A percentile compares a stretch with the other conserved stretches of the same genome.
Evolutionary conservation across 208 protist genomes (phyloP).

Genomic region (Crithidia bombi): DNA sequence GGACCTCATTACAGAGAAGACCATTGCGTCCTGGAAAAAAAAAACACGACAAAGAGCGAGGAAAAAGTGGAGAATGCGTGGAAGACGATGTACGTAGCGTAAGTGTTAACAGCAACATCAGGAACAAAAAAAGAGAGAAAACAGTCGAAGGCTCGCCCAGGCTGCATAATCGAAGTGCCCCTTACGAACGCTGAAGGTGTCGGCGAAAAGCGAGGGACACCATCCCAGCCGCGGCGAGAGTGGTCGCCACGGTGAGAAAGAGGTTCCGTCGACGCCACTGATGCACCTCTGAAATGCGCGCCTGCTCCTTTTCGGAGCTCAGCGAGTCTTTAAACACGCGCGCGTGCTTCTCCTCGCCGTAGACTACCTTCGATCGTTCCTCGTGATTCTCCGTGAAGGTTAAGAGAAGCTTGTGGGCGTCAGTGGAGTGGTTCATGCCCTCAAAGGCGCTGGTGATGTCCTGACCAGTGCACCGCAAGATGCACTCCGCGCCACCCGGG

Average conservation of each 20-base stretch:
- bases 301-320: conserved; percentile 14
- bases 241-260: conserved; percentile 1
- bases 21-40: too few species aligned
- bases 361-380: neutral
- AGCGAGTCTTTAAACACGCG: neutral
- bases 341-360: conserved; percentile 3
- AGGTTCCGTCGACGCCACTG: conserved; percentile 3
- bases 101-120: neutral
- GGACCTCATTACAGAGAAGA: too few species aligned
- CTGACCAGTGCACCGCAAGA: conserved; percentile 35
- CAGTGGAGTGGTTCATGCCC: conserved; percentile 39
- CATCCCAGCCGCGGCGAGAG: neutral
- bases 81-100: too few species aligned
- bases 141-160: neutral
- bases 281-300: conserved; percentile 7
- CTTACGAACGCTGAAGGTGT: conserved; percentile 4
- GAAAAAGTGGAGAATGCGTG: too few species aligned
- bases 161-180: neutral
- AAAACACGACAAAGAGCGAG: too few species aligned
- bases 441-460: conserved; percentile 51
- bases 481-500: conserved; percentile 40
- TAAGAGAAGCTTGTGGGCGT: conserved; percentile 26
- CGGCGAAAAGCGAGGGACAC: conserved; percentile 3
- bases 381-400: conserved; percentile 17
- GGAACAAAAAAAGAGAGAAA: neutral